Base-by-base conservation (phyloP, 352 stramenopile genomes). In the Phytophthora macrochlamydospora region DNA sequence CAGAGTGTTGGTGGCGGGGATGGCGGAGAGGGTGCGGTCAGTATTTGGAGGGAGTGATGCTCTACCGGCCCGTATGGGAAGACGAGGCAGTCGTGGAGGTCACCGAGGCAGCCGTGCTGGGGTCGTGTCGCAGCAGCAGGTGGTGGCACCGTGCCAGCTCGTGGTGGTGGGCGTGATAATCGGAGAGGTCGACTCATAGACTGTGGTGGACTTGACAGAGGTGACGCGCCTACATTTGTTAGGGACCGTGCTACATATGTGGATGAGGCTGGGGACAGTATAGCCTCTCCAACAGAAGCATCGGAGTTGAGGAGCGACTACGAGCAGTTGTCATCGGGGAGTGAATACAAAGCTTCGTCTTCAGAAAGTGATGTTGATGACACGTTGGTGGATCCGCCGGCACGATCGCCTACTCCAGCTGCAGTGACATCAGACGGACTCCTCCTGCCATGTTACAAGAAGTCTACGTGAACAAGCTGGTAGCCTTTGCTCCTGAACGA, bases 401-500 rank as follows among this genome's bases (percentile, higher is more conserved):
- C 6, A 40, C 35, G 35, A 40, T 40, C 35, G 35, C 35, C 35
- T 6, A 40, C 35, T 6, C 6, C 35, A 11, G 35, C 35, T 40
- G 35, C 35, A 11, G 35, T 11, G 35, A 40, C 35, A 11, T 11
- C 35, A 40, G 9, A 11, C 35, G 35, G 35, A 40, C 35, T 11
- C 35, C 35, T 40, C 35, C 35, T 40, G 35, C 35, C 35, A 40
- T 40, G 35, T 40, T 40, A 11, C 35, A 40, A 40, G 35, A 40
- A 11, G 35, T 40, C 35, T 40, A 40, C 6, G 42, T 48, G 6
- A 28, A 48, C n/a, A 48, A 28, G 5, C 42, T 48, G 11, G 42
- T 48, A 48, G 42, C 42, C 6, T 48, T 48, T 28, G 18, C 42
- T 29, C 42, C 24, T 14, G 56, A 37, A 30, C 51, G 56, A 30